Evolutionary conservation across 2,329 filamentous ascomycete genomes (phyloP).

Genomic region (Penicillium glabrum): DNA sequence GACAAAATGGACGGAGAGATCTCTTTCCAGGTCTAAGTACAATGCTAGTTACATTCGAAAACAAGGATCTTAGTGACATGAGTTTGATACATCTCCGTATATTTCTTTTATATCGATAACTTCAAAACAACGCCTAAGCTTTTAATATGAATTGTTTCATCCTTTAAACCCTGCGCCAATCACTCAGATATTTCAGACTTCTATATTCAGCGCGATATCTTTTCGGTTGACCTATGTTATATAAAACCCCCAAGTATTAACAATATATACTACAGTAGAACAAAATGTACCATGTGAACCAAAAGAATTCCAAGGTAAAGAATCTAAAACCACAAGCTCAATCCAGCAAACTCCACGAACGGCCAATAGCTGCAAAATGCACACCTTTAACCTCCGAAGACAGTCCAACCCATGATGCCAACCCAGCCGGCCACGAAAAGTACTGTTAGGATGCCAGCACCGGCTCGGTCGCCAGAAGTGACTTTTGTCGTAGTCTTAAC

Average conservation of each 20-base stretch:
- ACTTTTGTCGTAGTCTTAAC: slow-evolving; percentile 53
- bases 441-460: slow-evolving; percentile 6
- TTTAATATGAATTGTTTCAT: too few species aligned
- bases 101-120: too few species aligned
- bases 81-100: too few species aligned
- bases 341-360: background rate
- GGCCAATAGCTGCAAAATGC: background rate
- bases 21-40: too few species aligned
- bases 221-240: background rate
- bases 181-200: background rate
- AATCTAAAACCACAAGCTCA: background rate
- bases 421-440: background rate
- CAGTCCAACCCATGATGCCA: background rate
- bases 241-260: background rate
- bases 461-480: background rate
- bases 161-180: too few species aligned
- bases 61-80: too few species aligned
- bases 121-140: too few species aligned
- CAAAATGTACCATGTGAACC: background rate
- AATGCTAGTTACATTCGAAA: too few species aligned
- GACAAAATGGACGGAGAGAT: too few species aligned
- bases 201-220: background rate
- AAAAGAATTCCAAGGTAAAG: background rate
- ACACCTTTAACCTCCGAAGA: background rate
- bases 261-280: background rate